Conservation (phyloP, 129 eudicot genomes). For the Helianthus tuberosus region DNA sequence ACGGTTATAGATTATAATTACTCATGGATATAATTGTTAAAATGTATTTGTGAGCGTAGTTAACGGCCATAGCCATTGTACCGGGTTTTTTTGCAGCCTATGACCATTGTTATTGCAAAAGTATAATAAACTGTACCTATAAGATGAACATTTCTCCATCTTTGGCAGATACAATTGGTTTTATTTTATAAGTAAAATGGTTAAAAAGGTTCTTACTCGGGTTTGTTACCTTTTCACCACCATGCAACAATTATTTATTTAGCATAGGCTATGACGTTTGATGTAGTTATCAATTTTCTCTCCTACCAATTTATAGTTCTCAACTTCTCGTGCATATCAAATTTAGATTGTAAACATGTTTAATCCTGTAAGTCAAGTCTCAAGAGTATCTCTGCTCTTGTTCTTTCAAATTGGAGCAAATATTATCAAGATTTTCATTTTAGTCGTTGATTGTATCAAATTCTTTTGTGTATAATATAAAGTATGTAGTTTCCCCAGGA, state of each 20-base stretch:
- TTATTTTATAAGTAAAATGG: too few species aligned
- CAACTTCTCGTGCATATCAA: background rate
- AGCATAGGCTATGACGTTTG: too few species aligned
- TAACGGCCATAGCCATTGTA: background rate
- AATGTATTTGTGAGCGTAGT: background rate
- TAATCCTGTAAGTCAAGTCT: background rate
- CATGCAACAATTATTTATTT: too few species aligned
- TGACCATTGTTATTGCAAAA: background rate
- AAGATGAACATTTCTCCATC: background rate
- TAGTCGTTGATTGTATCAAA: background rate
- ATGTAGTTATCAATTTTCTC: too few species aligned
- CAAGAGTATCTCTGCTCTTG: background rate
- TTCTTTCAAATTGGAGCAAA: background rate
- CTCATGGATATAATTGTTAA: background rate
- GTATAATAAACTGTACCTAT: background rate
- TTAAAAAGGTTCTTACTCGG: too few species aligned
- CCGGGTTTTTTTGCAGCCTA: background rate
- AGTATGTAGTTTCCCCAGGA: background rate
- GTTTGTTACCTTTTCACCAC: too few species aligned
- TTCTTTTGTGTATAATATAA: background rate
- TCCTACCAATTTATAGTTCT: background rate
- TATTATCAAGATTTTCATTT: background rate
- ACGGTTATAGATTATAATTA: background rate
- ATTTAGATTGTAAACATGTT: background rate
- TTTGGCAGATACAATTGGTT: background rate